Percentiles rank a stretch among this genome's conserved stretches.
These are phyloP conservation scores for Mycena vitilis DNA, from an alignment of 768 basidiomycete species.

Conservation along the genomic window DNA sequence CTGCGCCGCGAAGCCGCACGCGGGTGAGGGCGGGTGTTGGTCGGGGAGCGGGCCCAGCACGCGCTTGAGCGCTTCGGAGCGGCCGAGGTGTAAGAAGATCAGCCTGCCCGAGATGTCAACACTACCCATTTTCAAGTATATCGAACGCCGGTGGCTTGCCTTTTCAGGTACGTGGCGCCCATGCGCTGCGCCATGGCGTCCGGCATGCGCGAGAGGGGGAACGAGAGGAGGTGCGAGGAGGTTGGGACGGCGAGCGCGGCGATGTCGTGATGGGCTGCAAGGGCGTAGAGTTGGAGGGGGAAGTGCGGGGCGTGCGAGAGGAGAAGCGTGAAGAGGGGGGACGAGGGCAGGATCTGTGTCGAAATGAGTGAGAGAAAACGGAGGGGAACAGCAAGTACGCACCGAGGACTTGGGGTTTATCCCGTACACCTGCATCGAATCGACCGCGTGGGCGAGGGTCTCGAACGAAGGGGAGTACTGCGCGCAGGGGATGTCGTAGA, in stretches of 20 bases:
- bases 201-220: slow-evolving; percentile 72
- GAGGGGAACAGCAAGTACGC: neutral
- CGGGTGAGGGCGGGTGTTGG: slow-evolving; percentile 71
- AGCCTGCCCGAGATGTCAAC: slow-evolving; percentile 42
- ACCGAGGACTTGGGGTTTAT: slow-evolving; percentile 55
- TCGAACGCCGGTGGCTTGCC: slow-evolving; percentile 37
- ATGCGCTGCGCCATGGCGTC: slow-evolving; percentile 79
- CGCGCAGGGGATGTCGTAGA: slow-evolving; percentile 79
- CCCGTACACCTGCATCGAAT: slow-evolving; percentile 70
- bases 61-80: slow-evolving; percentile 83
- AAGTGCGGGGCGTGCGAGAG: slow-evolving; percentile 74
- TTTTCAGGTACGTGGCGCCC: slow-evolving; percentile 81
- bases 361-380: neutral
- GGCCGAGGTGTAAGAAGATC: slow-evolving; percentile 86
- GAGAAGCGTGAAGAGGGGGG: slow-evolving; percentile 69
- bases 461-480: slow-evolving; percentile 80
- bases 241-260: slow-evolving; percentile 81
- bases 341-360: slow-evolving; percentile 57
- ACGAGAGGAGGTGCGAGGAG: slow-evolving; percentile 80
- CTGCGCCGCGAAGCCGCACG: neutral
- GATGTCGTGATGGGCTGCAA: slow-evolving; percentile 74
- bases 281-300: slow-evolving; percentile 78
- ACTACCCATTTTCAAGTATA: neutral
- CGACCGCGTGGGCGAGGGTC: slow-evolving; percentile 66
- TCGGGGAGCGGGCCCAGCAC: slow-evolving; percentile 79